Evolutionary conservation across 2,329 filamentous ascomycete genomes (phyloP), one percentile per base, ranked within the genome.

Genomic region (Trichoderma afroharzianum): DNA sequence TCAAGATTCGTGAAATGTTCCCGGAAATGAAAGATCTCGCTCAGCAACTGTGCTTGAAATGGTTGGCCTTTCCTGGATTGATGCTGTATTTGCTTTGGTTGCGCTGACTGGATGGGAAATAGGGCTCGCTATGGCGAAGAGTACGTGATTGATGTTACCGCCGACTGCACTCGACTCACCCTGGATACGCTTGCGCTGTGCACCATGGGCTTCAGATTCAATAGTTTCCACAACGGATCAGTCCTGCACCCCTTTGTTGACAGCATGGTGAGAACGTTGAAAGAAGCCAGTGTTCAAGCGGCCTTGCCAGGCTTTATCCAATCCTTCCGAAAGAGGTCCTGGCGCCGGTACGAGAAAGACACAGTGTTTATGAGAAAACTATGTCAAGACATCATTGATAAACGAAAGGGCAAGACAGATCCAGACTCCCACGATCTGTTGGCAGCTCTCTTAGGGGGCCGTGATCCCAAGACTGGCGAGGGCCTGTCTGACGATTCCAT

Each of bases 171-270:
- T 0, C 84, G 89, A 9, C 79, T 91, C 58, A 87, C 89, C 0
- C 81, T 91, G 4, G 90, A 92, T 76, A 88, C 88, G 0, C 86
- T 92, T 36, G 88, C 87, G 2, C 82, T 92, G 11, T 88, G 88
- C 75, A 79, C 84, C 12, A 88, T 89, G 85, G 85, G 83, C 14
- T 87, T 83, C 71, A 85, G 89, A 2, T 91, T 91, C 82, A 91
- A 91, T 77, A 86, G 84, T 0, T 90, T 89, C 78, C 91, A 91
- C 74, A 71, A 68, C n/a, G 69, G 58, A 18, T 64, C 70, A 1
- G 72, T 47, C 9, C 57, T 75, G 66, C 75, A 76, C 50, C 73
- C 75, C 3, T 76, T 76, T 18, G 70, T 76, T 36, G 21, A 53
- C 15, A 71, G 63, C 21, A 71, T 71, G 70, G 30, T 30, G 24